These are phyloP conservation scores for Fomitiporia mediterranea DNA, from an alignment of 1,284 basidiomycete genomes.

Conservation along the genomic window DNA sequence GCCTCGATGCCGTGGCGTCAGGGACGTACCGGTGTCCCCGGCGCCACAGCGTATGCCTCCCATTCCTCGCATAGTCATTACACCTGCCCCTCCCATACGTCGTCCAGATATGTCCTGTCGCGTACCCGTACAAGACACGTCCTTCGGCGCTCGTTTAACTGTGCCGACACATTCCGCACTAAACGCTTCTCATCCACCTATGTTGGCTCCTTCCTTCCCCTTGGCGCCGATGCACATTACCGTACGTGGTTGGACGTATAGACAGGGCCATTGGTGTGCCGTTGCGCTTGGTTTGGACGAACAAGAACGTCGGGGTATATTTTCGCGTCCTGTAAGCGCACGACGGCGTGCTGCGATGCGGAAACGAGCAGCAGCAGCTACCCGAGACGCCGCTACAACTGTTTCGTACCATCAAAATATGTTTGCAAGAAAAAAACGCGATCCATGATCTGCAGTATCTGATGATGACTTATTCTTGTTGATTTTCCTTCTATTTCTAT, in stretches of 20 bases:
- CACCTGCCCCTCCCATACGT: conserved; percentile 37
- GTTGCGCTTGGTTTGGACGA: conserved; percentile 44
- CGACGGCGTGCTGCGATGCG: conserved; percentile 23
- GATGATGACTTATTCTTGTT: neutral
- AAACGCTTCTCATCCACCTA: conserved; percentile 46
- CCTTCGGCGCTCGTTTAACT: conserved; percentile 46
- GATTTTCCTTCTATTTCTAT: no score
- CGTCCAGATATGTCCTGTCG: conserved; percentile 37
- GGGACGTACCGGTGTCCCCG: neutral
- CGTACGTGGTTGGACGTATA: conserved; percentile 42
- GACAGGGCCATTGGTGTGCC: conserved; percentile 50
- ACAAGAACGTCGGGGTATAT: conserved; percentile 41
- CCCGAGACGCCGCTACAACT: neutral
- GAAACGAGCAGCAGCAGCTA: neutral
- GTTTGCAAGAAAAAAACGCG: conserved; percentile 10
- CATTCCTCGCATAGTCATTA: conserved; percentile 49
- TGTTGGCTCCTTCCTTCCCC: conserved; percentile 24
- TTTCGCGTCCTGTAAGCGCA: conserved; percentile 29
- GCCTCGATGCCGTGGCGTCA: neutral
- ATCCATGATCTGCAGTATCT: neutral
- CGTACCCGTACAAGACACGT: conserved; percentile 51
- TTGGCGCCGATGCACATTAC: conserved; percentile 22
- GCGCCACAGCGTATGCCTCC: conserved; percentile 26
- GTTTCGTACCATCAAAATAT: conserved; percentile 8
- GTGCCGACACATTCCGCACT: conserved; percentile 47